Evolutionary conservation across 2,329 filamentous ascomycete species (phyloP).

Genomic region (Pezicula carpinea): DNA sequence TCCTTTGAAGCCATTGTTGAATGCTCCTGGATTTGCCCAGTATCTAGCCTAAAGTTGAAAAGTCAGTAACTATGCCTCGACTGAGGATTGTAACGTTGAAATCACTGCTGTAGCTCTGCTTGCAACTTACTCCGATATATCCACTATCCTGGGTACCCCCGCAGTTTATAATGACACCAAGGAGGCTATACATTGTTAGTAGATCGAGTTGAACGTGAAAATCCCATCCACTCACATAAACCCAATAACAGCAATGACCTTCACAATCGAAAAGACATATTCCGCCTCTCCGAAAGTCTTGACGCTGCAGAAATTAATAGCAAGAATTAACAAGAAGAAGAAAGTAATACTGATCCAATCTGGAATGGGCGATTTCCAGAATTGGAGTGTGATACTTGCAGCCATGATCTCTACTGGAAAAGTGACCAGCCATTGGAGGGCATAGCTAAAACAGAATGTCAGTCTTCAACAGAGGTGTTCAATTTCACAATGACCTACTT

Average conservation of each 20-base stretch:
- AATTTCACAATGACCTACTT: constrained; percentile 91
- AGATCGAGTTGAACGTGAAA: background rate
- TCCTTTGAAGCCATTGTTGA: constrained; percentile 77
- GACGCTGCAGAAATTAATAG: constrained; percentile 84
- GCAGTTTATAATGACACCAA: constrained; percentile 81
- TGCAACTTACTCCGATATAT: constrained; percentile 63
- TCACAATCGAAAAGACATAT: constrained; percentile 82
- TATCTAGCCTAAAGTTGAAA: constrained; percentile 37
- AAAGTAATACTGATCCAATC: constrained; percentile 80
- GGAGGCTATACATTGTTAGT: constrained; percentile 50
- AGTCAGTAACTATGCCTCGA: background rate
- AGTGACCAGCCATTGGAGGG: constrained; percentile 79
- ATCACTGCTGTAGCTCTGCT: no score
- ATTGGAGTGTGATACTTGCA: constrained; percentile 76
- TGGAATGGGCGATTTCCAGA: constrained; percentile 71
- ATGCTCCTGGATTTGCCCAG: constrained; percentile 76
- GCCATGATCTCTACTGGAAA: constrained; percentile 84
- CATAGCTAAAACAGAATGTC: constrained; percentile 62
- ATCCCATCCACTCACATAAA: constrained; percentile 63
- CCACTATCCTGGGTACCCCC: constrained; percentile 69
- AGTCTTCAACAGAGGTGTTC: no score
- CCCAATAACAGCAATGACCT: constrained; percentile 80
- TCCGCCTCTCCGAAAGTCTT: constrained; percentile 87
- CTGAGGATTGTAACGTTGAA: no score
- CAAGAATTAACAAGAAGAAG: constrained; percentile 70